phyloP scores from a whole-genome alignment of 768 basidiomycete species.

The Auriscalpium microsporum region DNA sequence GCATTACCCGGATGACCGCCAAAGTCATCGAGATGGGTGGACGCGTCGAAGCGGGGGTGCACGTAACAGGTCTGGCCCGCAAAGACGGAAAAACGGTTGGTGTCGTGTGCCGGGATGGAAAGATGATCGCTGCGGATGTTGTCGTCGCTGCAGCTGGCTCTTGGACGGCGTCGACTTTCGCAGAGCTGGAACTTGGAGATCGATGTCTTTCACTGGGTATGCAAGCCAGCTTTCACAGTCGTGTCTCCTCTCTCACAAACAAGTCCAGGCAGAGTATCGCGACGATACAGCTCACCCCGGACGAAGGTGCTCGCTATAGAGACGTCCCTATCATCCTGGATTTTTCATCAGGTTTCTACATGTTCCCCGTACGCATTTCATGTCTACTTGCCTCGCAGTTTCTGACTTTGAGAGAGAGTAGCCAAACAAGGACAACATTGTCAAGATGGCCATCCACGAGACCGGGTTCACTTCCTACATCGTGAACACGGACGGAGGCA shows the following conservation, averaged over 20 bases:
- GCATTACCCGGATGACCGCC: constrained; percentile 43
- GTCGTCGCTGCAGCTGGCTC: constrained; percentile 70
- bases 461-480: constrained; percentile 55
- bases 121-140: constrained; percentile 43
- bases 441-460: constrained; percentile 75
- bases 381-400: too few relatives aligned
- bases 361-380: constrained; percentile 58
- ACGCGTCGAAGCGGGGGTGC: constrained; percentile 46
- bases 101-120: constrained; percentile 55
- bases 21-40: constrained; percentile 55
- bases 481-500: constrained; percentile 11
- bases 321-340: constrained; percentile 65
- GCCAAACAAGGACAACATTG: constrained; percentile 59
- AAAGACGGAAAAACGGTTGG: constrained; percentile 40
- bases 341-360: constrained; percentile 67
- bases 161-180: constrained; percentile 81
- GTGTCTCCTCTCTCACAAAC: not conserved
- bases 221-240: constrained; percentile 8
- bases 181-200: constrained; percentile 40
- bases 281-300: constrained; percentile 61
- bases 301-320: constrained; percentile 58
- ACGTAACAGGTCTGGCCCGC: constrained; percentile 43
- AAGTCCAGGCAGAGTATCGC: constrained; percentile 64
- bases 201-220: constrained; percentile 72
- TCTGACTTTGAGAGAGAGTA: constrained; percentile 17